These are phyloP conservation scores for Eragrostis nindensis DNA, from an alignment of 176 grass and related monocot species.

Conservation along the genomic window DNA sequence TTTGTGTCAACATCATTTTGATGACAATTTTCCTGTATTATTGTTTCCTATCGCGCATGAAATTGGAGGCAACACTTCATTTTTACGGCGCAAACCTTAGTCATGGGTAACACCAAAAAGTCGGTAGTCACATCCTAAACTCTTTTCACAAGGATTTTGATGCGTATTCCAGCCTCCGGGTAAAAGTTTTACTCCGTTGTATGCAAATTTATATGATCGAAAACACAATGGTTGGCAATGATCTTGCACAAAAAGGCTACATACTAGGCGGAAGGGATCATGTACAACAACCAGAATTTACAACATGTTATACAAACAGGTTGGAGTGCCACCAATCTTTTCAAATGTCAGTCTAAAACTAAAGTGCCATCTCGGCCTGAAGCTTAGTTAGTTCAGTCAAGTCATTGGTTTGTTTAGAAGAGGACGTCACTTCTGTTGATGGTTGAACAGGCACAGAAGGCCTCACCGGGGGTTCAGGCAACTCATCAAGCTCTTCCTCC, in stretches of 20 bases:
- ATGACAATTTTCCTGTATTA: neutral
- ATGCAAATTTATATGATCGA: neutral
- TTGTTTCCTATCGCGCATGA: too few species aligned
- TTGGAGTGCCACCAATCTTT: neutral
- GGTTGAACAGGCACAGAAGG: neutral
- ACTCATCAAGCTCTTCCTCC: slow-evolving; percentile 48
- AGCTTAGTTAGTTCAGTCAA: slow-evolving; percentile 50
- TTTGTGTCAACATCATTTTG: neutral
- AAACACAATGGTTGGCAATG: neutral
- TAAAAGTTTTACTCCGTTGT: neutral
- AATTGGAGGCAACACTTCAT: too few species aligned
- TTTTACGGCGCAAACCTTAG: neutral
- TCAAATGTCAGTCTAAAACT: slow-evolving; percentile 5
- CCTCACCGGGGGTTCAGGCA: slow-evolving; percentile 38
- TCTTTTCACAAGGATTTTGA: neutral
- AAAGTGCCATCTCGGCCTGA: slow-evolving; percentile 65
- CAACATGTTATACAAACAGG: slow-evolving; percentile 1
- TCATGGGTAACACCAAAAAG: too few species aligned
- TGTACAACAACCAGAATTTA: slow-evolving; percentile 23
- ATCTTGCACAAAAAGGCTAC: neutral
- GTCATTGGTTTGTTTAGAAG: slow-evolving; percentile 36
- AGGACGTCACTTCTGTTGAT: neutral
- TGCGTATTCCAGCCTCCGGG: neutral
- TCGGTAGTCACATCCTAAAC: too few species aligned
- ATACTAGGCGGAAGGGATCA: neutral